These are phyloP conservation scores for Rhizopus arrhizus DNA, from an alignment of 371 early-diverging fungal species.

Conservation along the genomic window DNA sequence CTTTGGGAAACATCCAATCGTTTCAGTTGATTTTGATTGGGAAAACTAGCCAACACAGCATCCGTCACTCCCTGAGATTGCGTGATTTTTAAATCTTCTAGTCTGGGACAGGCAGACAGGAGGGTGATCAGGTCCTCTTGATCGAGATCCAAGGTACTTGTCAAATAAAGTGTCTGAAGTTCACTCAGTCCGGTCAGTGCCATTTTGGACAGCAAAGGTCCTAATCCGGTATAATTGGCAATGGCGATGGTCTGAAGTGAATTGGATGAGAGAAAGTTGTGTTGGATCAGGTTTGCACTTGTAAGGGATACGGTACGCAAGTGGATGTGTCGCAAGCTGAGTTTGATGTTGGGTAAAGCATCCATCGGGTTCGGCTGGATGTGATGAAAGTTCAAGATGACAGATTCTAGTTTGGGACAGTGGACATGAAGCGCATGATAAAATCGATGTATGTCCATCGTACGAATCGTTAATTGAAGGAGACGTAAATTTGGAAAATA, in stretches of 20 bases:
- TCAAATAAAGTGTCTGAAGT: conserved; percentile 11
- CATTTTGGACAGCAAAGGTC: neutral
- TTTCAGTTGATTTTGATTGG: conserved; percentile 4
- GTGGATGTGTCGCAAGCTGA: neutral
- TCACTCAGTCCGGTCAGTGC: neutral
- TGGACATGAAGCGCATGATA: neutral
- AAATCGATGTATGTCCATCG: neutral
- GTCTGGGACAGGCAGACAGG: conserved; percentile 9
- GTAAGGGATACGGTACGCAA: neutral
- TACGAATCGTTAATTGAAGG: neutral
- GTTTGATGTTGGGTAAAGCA: too few relatives aligned
- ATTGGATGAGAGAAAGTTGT: neutral
- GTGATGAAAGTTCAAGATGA: neutral
- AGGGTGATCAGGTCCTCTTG: conserved; percentile 13
- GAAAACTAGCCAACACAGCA: conserved; percentile 18
- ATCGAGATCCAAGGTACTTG: neutral
- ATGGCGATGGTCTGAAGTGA: neutral
- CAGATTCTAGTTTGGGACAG: conserved; percentile 1
- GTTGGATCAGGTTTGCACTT: neutral
- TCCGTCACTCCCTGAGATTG: conserved; percentile 22
- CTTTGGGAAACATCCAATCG: conserved; percentile 35
- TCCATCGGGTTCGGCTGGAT: neutral
- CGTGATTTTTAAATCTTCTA: conserved; percentile 12
- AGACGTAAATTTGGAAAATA: neutral
- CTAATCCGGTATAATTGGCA: neutral